Base-by-base conservation (phyloP, 495 filamentous ascomycete genomes). In the Aspergillus indologenus region DNA sequence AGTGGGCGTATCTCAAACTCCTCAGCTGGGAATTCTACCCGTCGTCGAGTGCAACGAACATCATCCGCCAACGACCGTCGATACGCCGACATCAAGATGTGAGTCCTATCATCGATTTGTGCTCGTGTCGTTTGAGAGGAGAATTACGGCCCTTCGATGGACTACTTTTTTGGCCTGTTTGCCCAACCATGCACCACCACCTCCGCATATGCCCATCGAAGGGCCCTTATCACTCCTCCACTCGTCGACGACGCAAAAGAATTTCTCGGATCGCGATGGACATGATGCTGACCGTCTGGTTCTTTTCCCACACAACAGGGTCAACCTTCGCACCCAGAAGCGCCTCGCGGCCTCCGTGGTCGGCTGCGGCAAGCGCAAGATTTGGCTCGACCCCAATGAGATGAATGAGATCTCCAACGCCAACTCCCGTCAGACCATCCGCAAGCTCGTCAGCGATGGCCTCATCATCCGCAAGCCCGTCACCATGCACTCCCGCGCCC, bases 361-460 rank as follows among this genome's bases (percentile, higher is more conserved):
- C 76, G 92, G 91, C 83, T 94, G 90, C 85, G 94, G 94, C 78
- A 89, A 98, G 88, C 89, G 92, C 85, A 98, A 98, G 89, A 94
- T 99, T 83, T 99, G 94, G 94, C 92, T 99, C 76, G 94, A 99
- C 83, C 94, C 94, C 78, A 98, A 95, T 80, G 94, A 99, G 85
- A 87, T 93, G 79, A 93, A 81, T 85, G 94, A 99, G 79, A 98
- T 99, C 84, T 92, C 89, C 81, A 99, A 98, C 83, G 94, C 94
- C 88, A 98, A 98, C 89, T 97, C 92, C 69, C 95, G 94, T 75
- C 92, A 98, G 84, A 97, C 93, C 69, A 89, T 99, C 90, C 95
- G 95, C 83, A 99, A 99, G 87, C 92, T 99, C 82, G 90, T 97
- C 79, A 83, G 87, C 81, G 94, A 99, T 93, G 95, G 94, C 81